Conservation (phyloP, 164 flowering plant species). For the Magnolia sinica region DNA sequence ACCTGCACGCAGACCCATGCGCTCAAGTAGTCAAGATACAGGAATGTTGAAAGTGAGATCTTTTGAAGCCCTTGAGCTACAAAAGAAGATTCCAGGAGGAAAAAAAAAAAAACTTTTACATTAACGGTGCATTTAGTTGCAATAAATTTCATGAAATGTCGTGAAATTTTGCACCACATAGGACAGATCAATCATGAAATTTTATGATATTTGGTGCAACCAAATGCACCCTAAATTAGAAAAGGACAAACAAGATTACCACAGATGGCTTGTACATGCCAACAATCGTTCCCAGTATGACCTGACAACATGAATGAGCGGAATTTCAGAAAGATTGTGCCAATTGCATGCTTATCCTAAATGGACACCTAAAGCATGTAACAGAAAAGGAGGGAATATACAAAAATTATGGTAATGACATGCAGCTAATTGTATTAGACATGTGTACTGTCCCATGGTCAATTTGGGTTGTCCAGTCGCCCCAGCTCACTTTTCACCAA, state of each 20-base stretch:
- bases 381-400: neutral
- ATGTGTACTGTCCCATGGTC: no score
- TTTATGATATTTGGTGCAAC: neutral
- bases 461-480: no score
- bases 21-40: slow-evolving; percentile 10
- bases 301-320: slow-evolving; percentile 41
- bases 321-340: neutral
- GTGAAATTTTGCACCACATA: no score
- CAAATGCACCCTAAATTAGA: slow-evolving; percentile 4
- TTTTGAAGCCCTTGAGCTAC: neutral
- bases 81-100: neutral
- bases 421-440: no score
- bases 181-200: neutral
- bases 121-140: neutral
- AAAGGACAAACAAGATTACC: slow-evolving; percentile 33
- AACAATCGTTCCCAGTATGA: slow-evolving; percentile 76
- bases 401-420: no score
- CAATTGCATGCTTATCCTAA: neutral
- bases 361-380: neutral
- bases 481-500: no score
- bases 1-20: slow-evolving; percentile 48
- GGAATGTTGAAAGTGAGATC: neutral
- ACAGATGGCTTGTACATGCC: slow-evolving; percentile 93
- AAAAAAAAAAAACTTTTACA: neutral
- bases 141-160: neutral